Conservation (phyloP, 2,329 filamentous ascomycete species). For the Mycogone perniciosa region DNA sequence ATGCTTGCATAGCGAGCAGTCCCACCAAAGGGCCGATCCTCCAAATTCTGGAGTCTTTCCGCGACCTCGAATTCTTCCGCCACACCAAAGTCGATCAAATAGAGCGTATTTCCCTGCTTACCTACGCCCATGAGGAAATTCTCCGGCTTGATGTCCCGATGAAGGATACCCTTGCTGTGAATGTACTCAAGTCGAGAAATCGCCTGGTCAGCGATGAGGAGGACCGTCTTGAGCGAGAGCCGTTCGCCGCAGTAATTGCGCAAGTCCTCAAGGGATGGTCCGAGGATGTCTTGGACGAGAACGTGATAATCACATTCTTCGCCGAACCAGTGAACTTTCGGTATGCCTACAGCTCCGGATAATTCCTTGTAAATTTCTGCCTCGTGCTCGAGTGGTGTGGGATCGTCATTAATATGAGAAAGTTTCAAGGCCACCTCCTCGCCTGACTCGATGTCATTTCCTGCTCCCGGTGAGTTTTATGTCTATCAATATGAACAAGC, state of each 20-base stretch:
- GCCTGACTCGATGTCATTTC: slow-evolving; percentile 15
- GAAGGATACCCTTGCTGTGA: slow-evolving; percentile 7
- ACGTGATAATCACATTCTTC: slow-evolving; percentile 16
- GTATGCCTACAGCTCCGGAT: slow-evolving; percentile 15
- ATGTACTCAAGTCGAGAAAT: slow-evolving; percentile 8
- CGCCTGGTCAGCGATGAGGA: slow-evolving; percentile 11
- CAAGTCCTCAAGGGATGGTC: slow-evolving; percentile 63
- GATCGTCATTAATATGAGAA: not conserved
- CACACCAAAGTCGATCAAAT: slow-evolving; percentile 9
- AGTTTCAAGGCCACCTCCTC: slow-evolving; percentile 29
- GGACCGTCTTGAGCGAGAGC: slow-evolving; percentile 13
- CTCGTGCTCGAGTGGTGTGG: slow-evolving; percentile 10
- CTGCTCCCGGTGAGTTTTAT: not conserved
- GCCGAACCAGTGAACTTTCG: slow-evolving; percentile 16
- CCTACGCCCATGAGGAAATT: slow-evolving; percentile 12
- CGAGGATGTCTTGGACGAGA: slow-evolving; percentile 26
- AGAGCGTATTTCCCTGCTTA: slow-evolving; percentile 7
- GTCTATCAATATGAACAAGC: too few relatives aligned
- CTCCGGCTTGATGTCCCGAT: slow-evolving; percentile 8
- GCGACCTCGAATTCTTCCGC: not conserved
- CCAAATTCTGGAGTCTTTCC: not conserved
- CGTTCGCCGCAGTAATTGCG: slow-evolving; percentile 24
- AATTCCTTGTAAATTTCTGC: slow-evolving; percentile 11
- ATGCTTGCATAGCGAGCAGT: not conserved
- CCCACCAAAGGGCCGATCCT: not conserved